Evolutionary conservation across 2,329 filamentous ascomycete genomes (phyloP), one percentile per base, ranked within the genome.

Genomic region (Scorias spongiosa): DNA sequence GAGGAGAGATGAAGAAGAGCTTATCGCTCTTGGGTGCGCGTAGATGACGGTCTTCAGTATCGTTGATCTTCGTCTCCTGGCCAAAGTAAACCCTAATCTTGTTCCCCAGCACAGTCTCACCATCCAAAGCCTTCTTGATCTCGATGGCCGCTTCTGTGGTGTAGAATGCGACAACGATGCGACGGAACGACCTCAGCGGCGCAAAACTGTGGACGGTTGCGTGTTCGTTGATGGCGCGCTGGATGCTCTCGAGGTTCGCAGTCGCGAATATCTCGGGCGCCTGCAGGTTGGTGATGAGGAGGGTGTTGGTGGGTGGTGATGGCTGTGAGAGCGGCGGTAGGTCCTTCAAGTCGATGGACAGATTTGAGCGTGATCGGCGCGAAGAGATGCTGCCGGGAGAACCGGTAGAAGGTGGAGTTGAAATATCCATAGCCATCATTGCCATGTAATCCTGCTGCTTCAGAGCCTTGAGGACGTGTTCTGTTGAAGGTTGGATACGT

Each of bases 281-380:
- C 57, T 79, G 68, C 47, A 91, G 76, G 66, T 86, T 86, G 55
- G 84, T 91, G 59, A 91, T 81, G 57, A 91, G 76, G 45, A 91
- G 78, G 0, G 84, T 91, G 68, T 91, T 91, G 52, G 81, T 83
- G 5, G 83, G 81, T 44, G 80, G 76, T 20, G 82, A 78, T n/a
- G 84, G 83, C 58, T 77, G 74, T 37, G 70, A 69, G 44, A 84
- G 70, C 30, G 81, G 74, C 41, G 84, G 83, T 37, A 89, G 66
- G 57, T 71, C 74, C 49, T 81, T 81, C 39, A 89, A 74, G 58
- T 89, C 84, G 56, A 91, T 73, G 17, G 77, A 80, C 45, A 86
- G 74, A 54, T 51, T 57, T 28, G 72, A 66, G 47, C 68, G 60
- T 60, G 53, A 55, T 39, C 54, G 55, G 42, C 55, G 52, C 41